These are phyloP conservation scores for Cladosporium oxysporum DNA, from an alignment of 2,329 filamentous ascomycete genomes.

Conservation along the genomic window DNA sequence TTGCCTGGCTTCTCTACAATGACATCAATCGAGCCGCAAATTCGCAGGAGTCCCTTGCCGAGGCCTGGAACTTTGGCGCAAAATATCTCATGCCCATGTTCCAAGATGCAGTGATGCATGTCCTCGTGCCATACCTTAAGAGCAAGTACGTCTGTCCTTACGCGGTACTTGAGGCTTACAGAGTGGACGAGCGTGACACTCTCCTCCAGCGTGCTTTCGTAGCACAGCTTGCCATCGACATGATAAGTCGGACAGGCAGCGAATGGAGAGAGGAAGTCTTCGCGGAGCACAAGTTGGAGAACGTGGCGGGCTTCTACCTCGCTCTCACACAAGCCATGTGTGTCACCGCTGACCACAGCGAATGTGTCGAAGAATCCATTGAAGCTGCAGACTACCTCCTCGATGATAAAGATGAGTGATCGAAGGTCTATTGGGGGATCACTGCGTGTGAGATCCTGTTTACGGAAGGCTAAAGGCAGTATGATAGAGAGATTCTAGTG, in stretches of 20 bases:
- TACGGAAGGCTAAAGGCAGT: no score
- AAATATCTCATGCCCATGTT: background rate
- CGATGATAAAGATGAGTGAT: no score
- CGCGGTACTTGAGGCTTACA: background rate
- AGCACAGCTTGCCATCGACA: background rate
- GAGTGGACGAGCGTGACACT: background rate
- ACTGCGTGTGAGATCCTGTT: no score
- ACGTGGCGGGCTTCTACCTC: background rate
- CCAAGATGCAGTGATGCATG: background rate
- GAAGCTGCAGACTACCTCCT: no score
- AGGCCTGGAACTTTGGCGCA: background rate
- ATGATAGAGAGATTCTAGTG: no score
- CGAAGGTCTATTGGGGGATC: no score
- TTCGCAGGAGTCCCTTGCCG: background rate
- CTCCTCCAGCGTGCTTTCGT: background rate
- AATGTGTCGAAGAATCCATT: no score
- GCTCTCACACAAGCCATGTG: background rate
- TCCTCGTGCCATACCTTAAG: background rate
- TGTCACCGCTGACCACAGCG: no score
- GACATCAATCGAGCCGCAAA: background rate
- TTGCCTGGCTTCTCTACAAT: background rate
- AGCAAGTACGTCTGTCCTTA: accelerated
- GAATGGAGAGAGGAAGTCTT: no score
- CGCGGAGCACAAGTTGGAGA: background rate
- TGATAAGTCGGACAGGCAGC: background rate